These are phyloP conservation scores for Boletus rufocinnamomeus DNA, from an alignment of 768 basidiomycete genomes.

Conservation along the genomic window DNA sequence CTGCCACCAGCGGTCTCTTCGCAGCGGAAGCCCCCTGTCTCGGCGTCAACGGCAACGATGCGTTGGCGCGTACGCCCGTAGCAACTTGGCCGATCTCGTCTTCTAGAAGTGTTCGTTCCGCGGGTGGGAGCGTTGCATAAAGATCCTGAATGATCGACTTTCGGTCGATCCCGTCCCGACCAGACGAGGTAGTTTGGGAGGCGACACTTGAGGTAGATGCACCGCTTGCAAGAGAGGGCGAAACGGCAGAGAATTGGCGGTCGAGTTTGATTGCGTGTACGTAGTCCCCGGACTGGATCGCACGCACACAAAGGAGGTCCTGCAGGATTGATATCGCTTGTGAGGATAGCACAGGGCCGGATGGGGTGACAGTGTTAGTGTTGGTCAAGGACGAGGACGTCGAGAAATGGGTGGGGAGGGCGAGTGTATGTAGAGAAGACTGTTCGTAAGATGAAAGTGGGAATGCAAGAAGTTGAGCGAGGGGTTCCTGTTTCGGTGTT, in stretches of 20 bases:
- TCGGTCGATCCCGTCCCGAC: constrained; percentile 45
- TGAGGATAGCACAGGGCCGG: constrained; percentile 37
- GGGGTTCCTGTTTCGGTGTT: constrained; percentile 54
- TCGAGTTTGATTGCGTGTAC: constrained; percentile 77
- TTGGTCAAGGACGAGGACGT: constrained; percentile 34
- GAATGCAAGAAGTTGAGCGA: constrained; percentile 63
- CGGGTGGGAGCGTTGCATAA: constrained; percentile 58
- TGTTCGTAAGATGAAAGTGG: constrained; percentile 71
- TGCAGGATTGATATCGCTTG: constrained; percentile 61
- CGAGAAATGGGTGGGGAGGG: constrained; percentile 47
- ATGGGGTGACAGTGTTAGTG: neutral
- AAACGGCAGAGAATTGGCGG: constrained; percentile 54
- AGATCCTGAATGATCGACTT: constrained; percentile 70
- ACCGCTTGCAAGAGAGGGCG: constrained; percentile 29
- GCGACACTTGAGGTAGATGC: constrained; percentile 14
- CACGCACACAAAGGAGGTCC: constrained; percentile 76
- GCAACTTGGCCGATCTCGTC: constrained; percentile 50
- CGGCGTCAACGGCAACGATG: neutral
- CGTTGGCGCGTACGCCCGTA: constrained; percentile 21
- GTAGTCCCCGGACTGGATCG: constrained; percentile 71
- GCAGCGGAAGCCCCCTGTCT: constrained; percentile 15
- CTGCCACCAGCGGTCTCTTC: constrained; percentile 28
- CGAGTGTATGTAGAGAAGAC: constrained; percentile 54
- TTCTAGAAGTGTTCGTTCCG: constrained; percentile 66
- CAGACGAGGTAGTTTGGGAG: constrained; percentile 28